Base-by-base conservation (phyloP, 2,329 filamentous ascomycete genomes). In the Fusarium palustre region DNA sequence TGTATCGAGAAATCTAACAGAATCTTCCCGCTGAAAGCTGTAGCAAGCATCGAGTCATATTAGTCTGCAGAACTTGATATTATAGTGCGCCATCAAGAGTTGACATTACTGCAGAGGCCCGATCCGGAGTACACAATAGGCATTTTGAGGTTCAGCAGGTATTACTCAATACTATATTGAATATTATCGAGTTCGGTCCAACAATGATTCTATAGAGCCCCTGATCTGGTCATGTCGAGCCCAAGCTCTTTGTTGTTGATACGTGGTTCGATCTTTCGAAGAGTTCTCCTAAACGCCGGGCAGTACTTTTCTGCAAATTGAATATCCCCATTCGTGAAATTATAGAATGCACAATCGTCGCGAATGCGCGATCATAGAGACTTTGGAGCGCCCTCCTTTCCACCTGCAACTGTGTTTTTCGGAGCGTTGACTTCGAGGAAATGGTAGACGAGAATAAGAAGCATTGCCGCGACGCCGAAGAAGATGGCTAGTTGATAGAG, bases 401-500 rank as follows among this genome's bases (percentile, higher is more conserved):
- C 30, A 15, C 34, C 49, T 36, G 61, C 59, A 28, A 59, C 59
- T 31, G 66, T 65, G 22, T 65, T 58, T 53, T 61, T 50, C 36
- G 53, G 64, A 34, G 93, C 88, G 78, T 99, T 98, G 83, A 97
- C 88, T 80, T 98, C 95, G 75, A 99, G 90, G 83, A 97, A 98
- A 81, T 98, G 94, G 82, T 99, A 98, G 30, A 97, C 82, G 31
- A 99, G 90, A 71, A 98, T 97, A 66, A 99, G 87, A 45, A 97
- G 85, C 92, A 98, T 95, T 68, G 95, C 90, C 41, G 90, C 88
- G 57, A 90, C 92, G 83, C 96, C 96, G 64, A 99, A 92, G 80
- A 97, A 95, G 79, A 98, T 90, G 80, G 96, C 94, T 31, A 99
- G 88, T 68, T 88, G 88, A 86, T 98, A 97, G 75, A 99, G 90